Evolutionary conservation across 1,284 basidiomycete species (phyloP).

Genomic region (Schizophyllum commune): DNA sequence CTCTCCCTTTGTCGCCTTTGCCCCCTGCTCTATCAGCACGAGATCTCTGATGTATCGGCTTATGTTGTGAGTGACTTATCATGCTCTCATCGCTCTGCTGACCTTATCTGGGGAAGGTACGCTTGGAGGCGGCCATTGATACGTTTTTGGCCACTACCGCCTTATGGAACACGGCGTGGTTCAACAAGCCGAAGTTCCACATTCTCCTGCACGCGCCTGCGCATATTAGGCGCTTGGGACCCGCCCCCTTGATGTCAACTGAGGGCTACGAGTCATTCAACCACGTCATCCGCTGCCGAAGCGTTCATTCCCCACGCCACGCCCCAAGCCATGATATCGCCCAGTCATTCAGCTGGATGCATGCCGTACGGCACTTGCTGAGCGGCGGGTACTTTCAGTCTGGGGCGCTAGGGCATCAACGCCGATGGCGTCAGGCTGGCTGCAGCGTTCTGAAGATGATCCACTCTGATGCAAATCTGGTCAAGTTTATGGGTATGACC

Average conservation of each 20-base stretch:
- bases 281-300: conserved; percentile 2
- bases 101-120: not conserved
- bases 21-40: not conserved
- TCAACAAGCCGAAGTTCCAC: conserved; percentile 9
- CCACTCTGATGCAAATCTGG: not conserved
- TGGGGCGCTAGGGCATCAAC: not conserved
- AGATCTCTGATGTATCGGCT: not conserved
- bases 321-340: conserved; percentile 7
- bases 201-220: not conserved
- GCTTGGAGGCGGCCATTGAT: not conserved
- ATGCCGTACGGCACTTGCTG: conserved; percentile 6
- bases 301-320: conserved; percentile 7
- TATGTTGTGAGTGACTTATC: not conserved
- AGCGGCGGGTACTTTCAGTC: conserved; percentile 2
- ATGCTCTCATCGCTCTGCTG: not conserved
- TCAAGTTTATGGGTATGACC: conserved; percentile 2
- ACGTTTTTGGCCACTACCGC: conserved; percentile 2
- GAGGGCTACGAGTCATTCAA: conserved; percentile 5
- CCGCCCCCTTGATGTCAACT: not conserved
- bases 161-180: conserved; percentile 4
- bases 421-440: conserved; percentile 1
- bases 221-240: conserved; percentile 4
- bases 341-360: conserved; percentile 4
- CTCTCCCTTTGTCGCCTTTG: conserved; percentile 11
- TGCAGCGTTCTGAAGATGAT: not conserved